Evolutionary conservation across 192 early-diverging fungal genomes (phyloP).

Genomic region (Mortierella alpina): DNA sequence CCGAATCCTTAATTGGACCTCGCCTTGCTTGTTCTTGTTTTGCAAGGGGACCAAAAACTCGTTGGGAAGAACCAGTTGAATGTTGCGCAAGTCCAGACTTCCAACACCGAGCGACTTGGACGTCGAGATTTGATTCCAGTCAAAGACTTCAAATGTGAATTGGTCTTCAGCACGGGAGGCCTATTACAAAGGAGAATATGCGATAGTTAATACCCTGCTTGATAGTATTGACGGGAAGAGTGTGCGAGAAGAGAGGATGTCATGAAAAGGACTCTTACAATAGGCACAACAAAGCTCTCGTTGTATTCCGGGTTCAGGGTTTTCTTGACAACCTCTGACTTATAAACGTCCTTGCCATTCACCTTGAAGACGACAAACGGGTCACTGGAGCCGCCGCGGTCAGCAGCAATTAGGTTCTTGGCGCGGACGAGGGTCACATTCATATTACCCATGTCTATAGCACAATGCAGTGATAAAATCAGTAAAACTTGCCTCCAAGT

Average conservation of each 20-base stretch:
- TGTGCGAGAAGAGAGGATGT: background rate
- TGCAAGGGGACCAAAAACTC: conserved; percentile 58
- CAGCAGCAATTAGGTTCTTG: conserved; percentile 71
- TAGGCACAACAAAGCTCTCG: conserved; percentile 70
- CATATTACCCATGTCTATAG: conserved; percentile 72
- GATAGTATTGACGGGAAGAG: background rate
- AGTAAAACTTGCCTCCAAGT: background rate
- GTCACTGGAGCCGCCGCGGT: conserved; percentile 78
- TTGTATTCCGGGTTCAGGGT: conserved; percentile 78
- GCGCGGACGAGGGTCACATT: conserved; percentile 69
- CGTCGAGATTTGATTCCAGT: conserved; percentile 82
- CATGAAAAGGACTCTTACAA: conserved; percentile 45
- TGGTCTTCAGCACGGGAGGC: conserved; percentile 61
- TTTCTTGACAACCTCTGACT: conserved; percentile 79
- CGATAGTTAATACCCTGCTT: background rate
- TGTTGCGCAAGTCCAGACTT: conserved; percentile 62
- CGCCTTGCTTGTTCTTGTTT: conserved; percentile 48
- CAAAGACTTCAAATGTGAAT: conserved; percentile 74
- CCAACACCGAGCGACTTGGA: conserved; percentile 68
- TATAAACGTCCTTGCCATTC: conserved; percentile 74
- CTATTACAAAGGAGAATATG: conserved; percentile 13
- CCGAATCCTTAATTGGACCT: conserved; percentile 64
- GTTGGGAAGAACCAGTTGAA: conserved; percentile 63
- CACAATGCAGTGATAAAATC: background rate
- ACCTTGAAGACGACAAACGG: conserved; percentile 76